Evolutionary conservation across 805 yeast species (phyloP), one percentile per base, ranked within the genome.

Genomic region (Lachancea kluyveri): DNA sequence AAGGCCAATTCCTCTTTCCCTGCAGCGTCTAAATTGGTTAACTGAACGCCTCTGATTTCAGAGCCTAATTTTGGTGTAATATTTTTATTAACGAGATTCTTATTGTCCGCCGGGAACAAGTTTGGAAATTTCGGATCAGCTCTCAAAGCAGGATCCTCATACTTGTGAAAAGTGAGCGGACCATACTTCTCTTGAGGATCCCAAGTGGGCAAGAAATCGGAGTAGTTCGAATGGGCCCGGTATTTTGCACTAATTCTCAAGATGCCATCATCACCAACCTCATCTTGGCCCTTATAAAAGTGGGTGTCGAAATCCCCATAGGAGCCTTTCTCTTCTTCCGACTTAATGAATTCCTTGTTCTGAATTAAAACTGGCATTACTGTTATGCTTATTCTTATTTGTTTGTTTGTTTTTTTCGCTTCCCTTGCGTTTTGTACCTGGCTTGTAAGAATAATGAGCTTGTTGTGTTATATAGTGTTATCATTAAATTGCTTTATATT

Each of bases 1-100:
- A 77, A 60, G 3, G 88, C 86, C 38, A 81, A 64, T 42, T 81
- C 90, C 44, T 80, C 78, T 52, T 75, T 77, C 20, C 70, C 85
- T 12, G 59, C 56, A 28, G 64, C 67, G 33, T 65, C 52, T 40
- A 80, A 65, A 24, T 64, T 54, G 13, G 79, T 70, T 32, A 79
- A 61, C 48, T 78, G 85, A 27, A 80, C 49, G 21, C 79, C 80
- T 17, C 56, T 57, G 27, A 82, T 60, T 41, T 75, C 84, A 12
- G 77, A 62, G 13, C 92, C 94, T 31, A 83, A 63, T 48, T 73
- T 79, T 18, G 92, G 90, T 2, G 84, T 73, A 22, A 81, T 53
- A 41, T 68, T 70, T 28, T 51, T 50, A 16, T 52, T 37, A 15
- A 44, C 45, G 14, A 55, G 52, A 20, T 54, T 39, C 33, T 39